Evolutionary conservation across 208 protist species (phyloP), one percentile per base, ranked within the genome.

Genomic region (Crithidia expoeki): DNA sequence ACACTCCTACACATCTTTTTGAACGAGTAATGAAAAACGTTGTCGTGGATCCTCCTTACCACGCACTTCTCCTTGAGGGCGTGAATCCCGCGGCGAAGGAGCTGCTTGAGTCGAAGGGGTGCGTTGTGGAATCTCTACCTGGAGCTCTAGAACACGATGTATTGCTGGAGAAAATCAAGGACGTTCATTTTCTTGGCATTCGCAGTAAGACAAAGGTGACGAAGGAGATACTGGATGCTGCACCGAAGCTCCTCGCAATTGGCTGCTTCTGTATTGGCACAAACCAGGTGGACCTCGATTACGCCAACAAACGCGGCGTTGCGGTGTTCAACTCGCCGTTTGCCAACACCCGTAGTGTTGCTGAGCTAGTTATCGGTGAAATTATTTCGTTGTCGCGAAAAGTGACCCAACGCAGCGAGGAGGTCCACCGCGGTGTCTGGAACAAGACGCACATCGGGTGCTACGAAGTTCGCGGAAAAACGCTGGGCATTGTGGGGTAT

Each of bases 241-340:
- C 93, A 0, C 85, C 90, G 10, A 82, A 86, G 27, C 72, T 98
- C 21, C 64, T 97, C 11, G 88, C 86, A 23, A 84, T 98, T 40
- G 95, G 95, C 17, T 98, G 95, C 79, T 98, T 98, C 73, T 98
- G 97, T 74, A 98, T 98, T 66, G 96, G 94, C 28, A 98, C 97
- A 2, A 95, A 98, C 70, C 95, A 98, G 72, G 93, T 97, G 9
- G 94, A 98, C 77, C 72, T 98, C 4, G 73, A 84, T 4, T 60
- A 81, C 36, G 94, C 94, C 7, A 89, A 88, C 49, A 68, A 74
- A 25, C 68, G 59, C 19, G 95, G 94, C 40, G 81, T 98, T 23
- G 93, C 92, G 9, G 95, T 98, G 17, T 98, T 98, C 72, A 98
- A 98, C 67, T 97, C 94, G n/a, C 96, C 95, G 3, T 98, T 97